Evolutionary conservation across 208 protist species (phyloP), one percentile per base, ranked within the genome.

Genomic region (Wallacemonas sp.): DNA sequence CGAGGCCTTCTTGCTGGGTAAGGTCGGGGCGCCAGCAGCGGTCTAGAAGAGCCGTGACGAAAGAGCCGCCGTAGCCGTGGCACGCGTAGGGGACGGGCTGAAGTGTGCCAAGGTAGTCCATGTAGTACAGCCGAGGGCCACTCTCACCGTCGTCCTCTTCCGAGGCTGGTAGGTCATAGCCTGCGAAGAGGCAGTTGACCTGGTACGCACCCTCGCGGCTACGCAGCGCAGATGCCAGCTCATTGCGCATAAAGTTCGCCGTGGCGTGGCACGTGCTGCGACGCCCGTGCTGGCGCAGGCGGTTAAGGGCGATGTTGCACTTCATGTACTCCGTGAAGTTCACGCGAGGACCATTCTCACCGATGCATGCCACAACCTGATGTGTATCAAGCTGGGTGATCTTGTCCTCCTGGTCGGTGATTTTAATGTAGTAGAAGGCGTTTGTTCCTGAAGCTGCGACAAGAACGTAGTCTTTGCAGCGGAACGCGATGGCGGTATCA

Each of bases 271-370:
- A 97, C 61, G 76, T 93, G 44, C 91, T 80, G 27, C 78, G 59
- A 39, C 77, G 80, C 13, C 92, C 93, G 63, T 97, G 92, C 66
- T 94, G 75, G 17, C 87, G 88, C 59, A 96, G 74, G 34, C 76
- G 77, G 66, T 95, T 93, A 21, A 97, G 79, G 1, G 83, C 75
- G 58, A 98, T 67, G 70, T 97, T 97, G 70, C 82, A 84, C 70
- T 97, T 92, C 59, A 98, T 93, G 72, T 95, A 97, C 64, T 97
- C 92, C n/a, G 81, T 85, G 67, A 98, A 98, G 72, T 97, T 87
- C 45, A 90, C 86, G 17, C 94, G 78, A 32, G 97, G 92, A 2
- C 92, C 94, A 62, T 93, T 94, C 55, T 94, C 89, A 33, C 92
- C 92, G 30, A 81, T 79, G 68, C 87, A 91, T 5, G 90, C 93